Evolutionary conservation across 495 filamentous ascomycete species (phyloP), one percentile per base, ranked within the genome.

Genomic region (Neurospora cerealis): DNA sequence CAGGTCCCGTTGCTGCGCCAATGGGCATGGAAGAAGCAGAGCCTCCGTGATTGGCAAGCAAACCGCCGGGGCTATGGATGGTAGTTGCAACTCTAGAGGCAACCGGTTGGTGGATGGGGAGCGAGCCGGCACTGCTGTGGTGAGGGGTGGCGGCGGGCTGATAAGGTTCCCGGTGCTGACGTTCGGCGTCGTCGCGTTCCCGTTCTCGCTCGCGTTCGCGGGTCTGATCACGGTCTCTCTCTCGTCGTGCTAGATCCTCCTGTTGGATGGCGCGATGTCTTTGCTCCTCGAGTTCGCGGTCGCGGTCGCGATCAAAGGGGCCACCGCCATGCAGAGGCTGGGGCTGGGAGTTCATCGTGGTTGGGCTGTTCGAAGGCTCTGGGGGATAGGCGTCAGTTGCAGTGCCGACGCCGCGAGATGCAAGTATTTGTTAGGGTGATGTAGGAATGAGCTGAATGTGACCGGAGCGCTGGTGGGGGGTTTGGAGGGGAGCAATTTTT

Each of bases 91-190:
- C 88, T 77, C 93, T 89, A 48, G 92, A 93, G 60, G 94, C 94
- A 69, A 97, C 93, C 3, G 94, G 94, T 78, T 97, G 94, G 79
- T 97, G 94, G 77, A 97, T 88, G 37, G 93, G 93, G 70, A 97
- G 91, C 0, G 93, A 91, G 41, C 90, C 92, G 15, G 92, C 89
- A 75, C 93, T 93, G 80, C 92, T 94, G 79, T 96, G 93, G 74
- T 94, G 93, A 17, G 92, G 89, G 62, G 86, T 83, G 46, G 54
- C 15, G 54, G 83, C 83, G 36, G 83, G 81, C 69, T 84, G 86
- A 71, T 88, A 87, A 42, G 91, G 88, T 48, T 93, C 89, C 75
- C 89, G 86, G 46, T 88, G 85, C 73, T 91, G 90, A 72, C 90
- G 89, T 79, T 94, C 90, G 72, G 88, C 87, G 69, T 89, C 88